Evolutionary conservation across 2,329 filamentous ascomycete genomes (phyloP), one percentile per base, ranked within the genome.

Genomic region (Penicillium sp.): DNA sequence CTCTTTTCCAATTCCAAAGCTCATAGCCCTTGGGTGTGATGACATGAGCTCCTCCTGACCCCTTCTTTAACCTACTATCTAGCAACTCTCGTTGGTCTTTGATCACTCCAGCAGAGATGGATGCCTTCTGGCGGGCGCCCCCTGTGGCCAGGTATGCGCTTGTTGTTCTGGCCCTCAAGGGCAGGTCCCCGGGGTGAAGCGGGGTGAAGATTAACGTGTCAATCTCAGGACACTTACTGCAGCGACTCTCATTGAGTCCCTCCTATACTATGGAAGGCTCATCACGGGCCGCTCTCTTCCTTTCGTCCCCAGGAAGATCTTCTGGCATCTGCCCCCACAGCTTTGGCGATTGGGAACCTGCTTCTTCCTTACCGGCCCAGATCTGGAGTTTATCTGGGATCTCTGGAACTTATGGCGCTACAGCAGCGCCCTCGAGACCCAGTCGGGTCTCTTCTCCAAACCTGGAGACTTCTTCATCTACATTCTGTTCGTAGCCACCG

Each of bases 401-500:
- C 87, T 90, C 45, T 92, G 91, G 78, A 89, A 91, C 70, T 74
- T 95, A 65, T 96, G 89, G 79, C 88, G 85, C 64, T 96, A 95
- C 78, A 80, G 89, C 68, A 89, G 85, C 72, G 84, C 87, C 65
- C 80, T 96, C 52, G 93, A 96, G 80, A 83, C 78, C 43, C 83
- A 84, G 64, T 90, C 89, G 62, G 78, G 88, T 55, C 87, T 90
- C 60, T 94, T 96, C 74, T 78, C 82, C 43, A 83, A 85, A 66
- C 90, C 90, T 59, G 92, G 91, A 72, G 90, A 95, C 73, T 85
- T 95, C 68, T 82, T 95, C 63, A 88, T 88, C 79, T 96, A 96
- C 74, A 79, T 96, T 68, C 77, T 88, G 60, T 95, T 95, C 73
- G 84, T 93, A 68, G 82, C 84, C 67, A 78, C 79, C 54, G 78